Evolutionary conservation across 208 protist genomes (phyloP).

Genomic region (Trypanosomatidae sp.): DNA sequence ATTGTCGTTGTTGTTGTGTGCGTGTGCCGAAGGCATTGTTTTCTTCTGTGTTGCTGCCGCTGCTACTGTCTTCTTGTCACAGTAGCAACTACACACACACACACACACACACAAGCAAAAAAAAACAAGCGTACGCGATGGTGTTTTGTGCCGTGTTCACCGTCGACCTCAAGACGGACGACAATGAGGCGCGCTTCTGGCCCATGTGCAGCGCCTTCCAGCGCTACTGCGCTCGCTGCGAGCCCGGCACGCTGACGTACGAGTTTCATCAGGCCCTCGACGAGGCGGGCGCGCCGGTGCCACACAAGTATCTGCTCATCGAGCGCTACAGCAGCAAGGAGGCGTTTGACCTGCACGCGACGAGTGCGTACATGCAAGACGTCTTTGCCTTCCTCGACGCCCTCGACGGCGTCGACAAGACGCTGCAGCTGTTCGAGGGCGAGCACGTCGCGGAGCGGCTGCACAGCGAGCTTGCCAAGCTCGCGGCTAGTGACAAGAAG

Average conservation of each 20-base stretch:
- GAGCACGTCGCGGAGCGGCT: conserved; percentile 2
- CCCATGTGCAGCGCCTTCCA: conserved; percentile 21
- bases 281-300: conserved; percentile 10
- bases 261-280: conserved; percentile 42
- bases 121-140: conserved; percentile 15
- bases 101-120: neutral
- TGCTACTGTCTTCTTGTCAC: too few species aligned
- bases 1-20: too few species aligned
- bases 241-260: conserved; percentile 55
- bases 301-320: conserved; percentile 21
- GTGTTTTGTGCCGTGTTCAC: conserved; percentile 31
- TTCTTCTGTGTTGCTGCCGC: too few species aligned
- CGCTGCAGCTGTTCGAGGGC: conserved; percentile 10
- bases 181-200: conserved; percentile 23
- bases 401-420: conserved; percentile 14
- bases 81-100: neutral
- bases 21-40: too few species aligned
- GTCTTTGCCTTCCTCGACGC: conserved; percentile 14
- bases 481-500: neutral
- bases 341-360: conserved; percentile 25
- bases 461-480: neutral
- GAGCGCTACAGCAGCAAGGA: conserved; percentile 32
- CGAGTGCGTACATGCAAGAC: conserved; percentile 14
- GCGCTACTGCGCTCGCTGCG: conserved; percentile 16
- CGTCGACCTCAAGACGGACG: conserved; percentile 19